Evolutionary conservation across 306 rosid species (phyloP), one percentile per base, ranked within the genome.

Genomic region (Chamaecrista fasciculata): DNA sequence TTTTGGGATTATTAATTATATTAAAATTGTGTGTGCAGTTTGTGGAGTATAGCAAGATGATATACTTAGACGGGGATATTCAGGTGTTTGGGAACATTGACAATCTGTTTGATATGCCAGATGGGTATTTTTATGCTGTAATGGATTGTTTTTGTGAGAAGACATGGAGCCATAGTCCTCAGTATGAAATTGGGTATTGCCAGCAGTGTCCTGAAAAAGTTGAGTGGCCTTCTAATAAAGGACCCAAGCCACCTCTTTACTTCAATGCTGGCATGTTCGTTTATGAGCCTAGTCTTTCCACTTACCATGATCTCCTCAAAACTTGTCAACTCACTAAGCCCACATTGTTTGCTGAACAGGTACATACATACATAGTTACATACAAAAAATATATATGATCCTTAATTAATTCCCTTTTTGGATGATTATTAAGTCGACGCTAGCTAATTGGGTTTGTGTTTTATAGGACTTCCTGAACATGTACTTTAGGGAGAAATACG

Each of bases 261-360:
- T 93, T 93, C 91, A 93, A 93, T 23, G 97, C 96, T 4, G 94
- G 96, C 9, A 80, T 93, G 94, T 86, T 90, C 29, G 98, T 93
- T 14, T 86, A 47, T 53, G 84, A 88, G 73, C 98, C 96, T 1
- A 62, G 67, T 48, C 39, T 90, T 1, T 15, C 48, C 1, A 86
- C 86, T 0, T 93, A 88, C 79, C 76, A n/a, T n/a, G 77, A 84
- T 24, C 96, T 93, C 7, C 87, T 93, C 34, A 10, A 72, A n/a
- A 71, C 74, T 10, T 62, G 83, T 8, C 44, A 71, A 44, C 34
- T 16, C 11, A 77, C 86, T 6, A 3, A 78, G 39, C 91, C 94
- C 3, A 90, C 98, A 6, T 74, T 82, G 9, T 86, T 90, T 49
- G 97, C 98, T 23, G 98, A 93, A 34, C 98, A 91, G 86, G 97